These are phyloP conservation scores for Fomes fomentarius DNA, from an alignment of 1,284 basidiomycete genomes.

Conservation along the genomic window DNA sequence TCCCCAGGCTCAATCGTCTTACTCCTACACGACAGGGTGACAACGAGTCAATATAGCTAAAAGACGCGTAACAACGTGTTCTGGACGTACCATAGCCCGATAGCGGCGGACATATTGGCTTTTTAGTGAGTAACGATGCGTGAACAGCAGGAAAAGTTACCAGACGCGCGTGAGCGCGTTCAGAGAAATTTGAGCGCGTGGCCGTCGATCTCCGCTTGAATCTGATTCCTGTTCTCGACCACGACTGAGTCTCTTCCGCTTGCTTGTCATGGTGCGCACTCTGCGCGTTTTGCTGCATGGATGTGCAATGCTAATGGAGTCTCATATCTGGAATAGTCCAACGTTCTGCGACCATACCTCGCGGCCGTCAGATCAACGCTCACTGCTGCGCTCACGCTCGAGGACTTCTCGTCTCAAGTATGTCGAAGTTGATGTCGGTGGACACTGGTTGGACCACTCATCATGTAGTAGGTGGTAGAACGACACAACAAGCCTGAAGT, in stretches of 20 bases:
- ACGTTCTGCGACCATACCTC: slow-evolving; percentile 91
- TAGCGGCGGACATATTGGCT: slow-evolving; percentile 53
- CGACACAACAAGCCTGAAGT: slow-evolving; percentile 97
- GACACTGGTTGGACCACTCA: slow-evolving; percentile 8
- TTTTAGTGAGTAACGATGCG: slow-evolving; percentile 12
- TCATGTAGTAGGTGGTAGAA: slow-evolving; percentile 78
- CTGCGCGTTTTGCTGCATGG: not conserved
- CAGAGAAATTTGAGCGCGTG: slow-evolving; percentile 25
- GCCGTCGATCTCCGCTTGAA: slow-evolving; percentile 26
- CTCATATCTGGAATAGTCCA: slow-evolving; percentile 51
- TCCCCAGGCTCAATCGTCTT: slow-evolving; percentile 64
- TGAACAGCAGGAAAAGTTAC: not conserved
- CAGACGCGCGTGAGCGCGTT: slow-evolving; percentile 21
- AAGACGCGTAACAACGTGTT: slow-evolving; percentile 20
- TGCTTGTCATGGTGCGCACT: slow-evolving; percentile 45
- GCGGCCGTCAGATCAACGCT: slow-evolving; percentile 94
- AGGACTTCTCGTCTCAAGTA: slow-evolving; percentile 98
- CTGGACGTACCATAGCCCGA: slow-evolving; percentile 63
- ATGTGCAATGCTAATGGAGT: not conserved
- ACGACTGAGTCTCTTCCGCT: slow-evolving; percentile 1
- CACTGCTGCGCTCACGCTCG: slow-evolving; percentile 95
- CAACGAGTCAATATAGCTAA: not conserved
- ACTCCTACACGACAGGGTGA: slow-evolving; percentile 49
- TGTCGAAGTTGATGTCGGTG: slow-evolving; percentile 17
- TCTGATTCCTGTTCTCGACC: slow-evolving; percentile 25